Base-by-base conservation (phyloP, 495 filamentous ascomycete species). In the Glonium stellatum region DNA sequence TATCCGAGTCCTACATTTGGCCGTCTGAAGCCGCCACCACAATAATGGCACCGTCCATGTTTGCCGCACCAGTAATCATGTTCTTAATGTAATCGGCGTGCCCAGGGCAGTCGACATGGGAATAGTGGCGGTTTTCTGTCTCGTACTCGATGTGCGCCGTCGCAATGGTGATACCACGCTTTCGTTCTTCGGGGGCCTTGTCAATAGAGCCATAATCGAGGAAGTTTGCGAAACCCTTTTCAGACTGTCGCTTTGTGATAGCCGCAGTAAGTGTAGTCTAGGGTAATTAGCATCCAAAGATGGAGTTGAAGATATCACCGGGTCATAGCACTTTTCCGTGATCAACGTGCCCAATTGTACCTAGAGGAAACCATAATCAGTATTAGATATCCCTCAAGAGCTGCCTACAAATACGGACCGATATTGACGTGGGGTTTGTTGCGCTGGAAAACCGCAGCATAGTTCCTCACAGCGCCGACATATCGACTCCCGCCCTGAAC, bases 61-160 rank as follows among this genome's bases (percentile, higher is more conserved):
- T 90, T 63, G 92, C 90, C 60, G 92, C 88, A 81, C 92, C 92
- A 65, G 92, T 96, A 75, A 97, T 97, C 92, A 97, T 97, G 84
- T 98, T 98, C 85, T 98, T 98, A 78, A 98, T 97, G 81, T 97
- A 98, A 90, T 98, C 93, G 72, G 93, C 93, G 84, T 98, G 93
- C 75, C 93, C 93, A 56, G 93, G 93, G 76, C 93, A 98, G 83
- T 98, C 93, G 79, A 98, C 93, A 83, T 98, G 93, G 69, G 93
- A 91, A 79, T 98, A 98, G 79, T 98, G 93, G 65, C 95, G 84
- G 66, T 72, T 73, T 5, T 95, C 87, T 71, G 93, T 97, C 69
- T 87, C 79, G 77, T 97, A 98, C 79, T 98, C 93, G 77, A 98
- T 95, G 78, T 98, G 93, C 62, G 93, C 90, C 42, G 92, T 90